Evolutionary conservation across 2,329 filamentous ascomycete genomes (phyloP), one percentile per base, ranked within the genome.

Genomic region (Colletotrichum lentis): DNA sequence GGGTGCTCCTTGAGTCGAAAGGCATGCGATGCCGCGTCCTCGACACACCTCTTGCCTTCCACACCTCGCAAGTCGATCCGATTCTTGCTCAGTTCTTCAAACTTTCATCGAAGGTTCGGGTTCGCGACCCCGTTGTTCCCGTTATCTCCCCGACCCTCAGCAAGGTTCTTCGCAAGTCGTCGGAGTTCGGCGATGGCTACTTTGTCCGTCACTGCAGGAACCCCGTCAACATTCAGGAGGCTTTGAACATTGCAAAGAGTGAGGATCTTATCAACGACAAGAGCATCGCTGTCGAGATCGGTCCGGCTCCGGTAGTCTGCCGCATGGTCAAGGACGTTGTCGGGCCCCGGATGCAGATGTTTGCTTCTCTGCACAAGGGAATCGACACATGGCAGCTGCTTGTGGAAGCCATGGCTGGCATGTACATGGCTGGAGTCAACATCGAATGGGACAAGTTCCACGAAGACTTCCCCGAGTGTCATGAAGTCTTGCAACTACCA

Each of bases 371-470:
- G 2, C 86, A 87, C n/a, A 85, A 88, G 44, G 85, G 84, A n/a
- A 87, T 91, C 69, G 82, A 88, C 67, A 82, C 86, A 2, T 92
- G 88, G 84, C 88, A 87, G 76, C 89, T 88, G 0, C 77, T 93
- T 3, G 78, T 85, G 4, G 81, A 79, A 46, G 88, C 80, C 60
- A 78, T 91, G 43, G 83, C 83, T 57, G 79, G 82, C 0, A 61
- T 94, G 0, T 88, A 91, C 77, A 79, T 80, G 2, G 83, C 83
- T 8, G 91, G 90, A 44, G 79, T 91, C 5, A 80, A 84, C 39
- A 80, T 94, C 65, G 83, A 90, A 75, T 94, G 91, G 86, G 85
- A 88, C 67, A 91, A 92, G 77, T 91, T 86, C 73, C 88, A 91
- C 70, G 79, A 84, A 61, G 79, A 82, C 66, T 85, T 84, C 67